Evolutionary conservation across 805 yeast species (phyloP), one percentile per base, ranked within the genome.

Genomic region (Zygoascus tannicola): DNA sequence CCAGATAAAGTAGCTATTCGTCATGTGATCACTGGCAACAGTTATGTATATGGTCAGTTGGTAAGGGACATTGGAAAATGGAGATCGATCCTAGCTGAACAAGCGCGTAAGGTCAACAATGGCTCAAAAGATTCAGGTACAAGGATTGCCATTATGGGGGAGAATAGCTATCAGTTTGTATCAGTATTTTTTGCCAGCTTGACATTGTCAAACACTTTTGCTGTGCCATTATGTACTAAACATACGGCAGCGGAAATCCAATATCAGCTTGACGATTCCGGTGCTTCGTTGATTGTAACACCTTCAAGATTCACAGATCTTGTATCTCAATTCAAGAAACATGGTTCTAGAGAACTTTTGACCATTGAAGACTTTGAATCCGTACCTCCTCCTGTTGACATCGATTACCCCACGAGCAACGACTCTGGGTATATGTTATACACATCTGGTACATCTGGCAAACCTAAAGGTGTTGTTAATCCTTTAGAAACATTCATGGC

Each of bases 381-480:
- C 14, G 28, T 40, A 3, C 22, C 15, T 16, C 35, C 37, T 15
- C 40, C 39, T 8, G 18, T 26, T 16, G 19, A 32, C 5, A 5
- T 22, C 10, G 38, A 18, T 5, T 32, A 33, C 15, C 26, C 18
- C 4, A 33, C 37, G 14, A 26, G 28, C n/a, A 39, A 35, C 18
- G 35, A 46, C 12, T 53, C 52, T 39, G 69, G 48, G 49, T 60
- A 51, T 34, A 60, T 60, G 39, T 48, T 60, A 16, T 60, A 60
- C 51, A 60, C 64, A 1, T 58, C 63, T n/a, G 64, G 64, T 10
- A 60, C 64, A 2, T 56, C 63, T 3, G 64, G 65, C 19, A 55
- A 55, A 30, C 65, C 65, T 16, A 60, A 60, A 40, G 65, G 65
- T 34, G 65, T 59, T 8, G 59, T 60, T 5, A 58, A 62, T 22